These are phyloP conservation scores for Phragmites australis DNA, from an alignment of 176 grass and related monocot species.

Conservation along the genomic window DNA sequence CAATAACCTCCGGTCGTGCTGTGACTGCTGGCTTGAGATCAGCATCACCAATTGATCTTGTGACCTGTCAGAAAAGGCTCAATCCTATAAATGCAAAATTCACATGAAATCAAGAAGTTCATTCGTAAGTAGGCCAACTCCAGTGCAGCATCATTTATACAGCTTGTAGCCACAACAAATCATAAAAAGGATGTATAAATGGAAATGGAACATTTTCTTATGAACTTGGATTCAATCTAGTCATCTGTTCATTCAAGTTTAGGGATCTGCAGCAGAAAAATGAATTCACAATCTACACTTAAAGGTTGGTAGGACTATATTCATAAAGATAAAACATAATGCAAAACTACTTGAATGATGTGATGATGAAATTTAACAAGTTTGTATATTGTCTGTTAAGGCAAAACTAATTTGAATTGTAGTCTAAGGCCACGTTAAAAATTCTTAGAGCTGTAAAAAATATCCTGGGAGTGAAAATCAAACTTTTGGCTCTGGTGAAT, in stretches of 20 bases:
- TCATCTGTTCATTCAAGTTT: neutral
- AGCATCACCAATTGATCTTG: constrained; percentile 92
- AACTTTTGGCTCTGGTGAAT: neutral
- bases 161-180: neutral
- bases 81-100: neutral
- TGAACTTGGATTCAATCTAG: constrained; percentile 8
- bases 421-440: neutral
- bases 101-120: neutral
- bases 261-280: neutral
- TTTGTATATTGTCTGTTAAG: neutral
- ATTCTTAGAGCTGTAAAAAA: neutral
- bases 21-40: constrained; percentile 97
- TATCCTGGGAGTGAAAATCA: constrained; percentile 4
- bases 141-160: neutral
- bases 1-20: constrained; percentile 75
- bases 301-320: neutral
- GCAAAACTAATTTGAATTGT: neutral
- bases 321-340: neutral
- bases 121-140: neutral
- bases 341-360: neutral
- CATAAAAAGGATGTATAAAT: neutral
- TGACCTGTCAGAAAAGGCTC: constrained; percentile 62
- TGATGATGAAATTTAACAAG: neutral
- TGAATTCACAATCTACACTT: neutral
- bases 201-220: neutral